These are phyloP conservation scores for Vitis rotundifolia DNA, from an alignment of 164 flowering plant genomes.

Conservation along the genomic window DNA sequence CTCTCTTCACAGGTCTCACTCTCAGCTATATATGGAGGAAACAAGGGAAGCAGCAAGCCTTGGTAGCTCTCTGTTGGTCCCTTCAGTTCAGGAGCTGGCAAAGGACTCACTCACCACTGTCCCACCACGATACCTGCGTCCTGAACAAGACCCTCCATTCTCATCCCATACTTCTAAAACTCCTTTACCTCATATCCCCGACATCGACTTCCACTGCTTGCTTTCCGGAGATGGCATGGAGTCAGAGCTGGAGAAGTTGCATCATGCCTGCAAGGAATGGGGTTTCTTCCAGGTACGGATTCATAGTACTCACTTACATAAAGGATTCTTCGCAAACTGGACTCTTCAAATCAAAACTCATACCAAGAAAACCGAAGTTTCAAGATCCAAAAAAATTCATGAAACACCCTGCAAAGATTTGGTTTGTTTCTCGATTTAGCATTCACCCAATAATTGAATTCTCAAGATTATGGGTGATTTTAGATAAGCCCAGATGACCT, in stretches of 20 bases:
- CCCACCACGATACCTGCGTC: conserved; percentile 19
- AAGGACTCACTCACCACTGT: conserved; percentile 8
- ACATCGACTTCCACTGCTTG: conserved; percentile 26
- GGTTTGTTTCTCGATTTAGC: too few relatives aligned
- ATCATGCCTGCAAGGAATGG: conserved; percentile 41
- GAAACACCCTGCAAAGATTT: too few relatives aligned
- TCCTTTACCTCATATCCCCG: conserved; percentile 20
- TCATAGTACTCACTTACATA: too few relatives aligned
- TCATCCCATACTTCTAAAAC: not conserved
- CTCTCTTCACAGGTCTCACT: too few relatives aligned
- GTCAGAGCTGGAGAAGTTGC: conserved; percentile 26
- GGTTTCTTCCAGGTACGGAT: conserved; percentile 43
- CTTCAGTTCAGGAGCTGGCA: conserved; percentile 30
- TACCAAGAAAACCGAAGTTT: too few relatives aligned
- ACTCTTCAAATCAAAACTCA: too few relatives aligned
- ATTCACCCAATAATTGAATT: too few relatives aligned
- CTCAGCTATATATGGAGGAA: not conserved
- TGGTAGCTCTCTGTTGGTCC: conserved; percentile 21
- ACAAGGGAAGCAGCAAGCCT: not conserved
- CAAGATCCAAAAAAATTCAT: too few relatives aligned
- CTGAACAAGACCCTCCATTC: conserved; percentile 20
- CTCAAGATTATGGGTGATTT: too few relatives aligned
- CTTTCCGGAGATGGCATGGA: conserved; percentile 1
- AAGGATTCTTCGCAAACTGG: too few relatives aligned
- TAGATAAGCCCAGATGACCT: too few relatives aligned